These are phyloP conservation scores for Isabelozyma gotoi DNA, from an alignment of 805 yeast species.

Conservation along the genomic window DNA sequence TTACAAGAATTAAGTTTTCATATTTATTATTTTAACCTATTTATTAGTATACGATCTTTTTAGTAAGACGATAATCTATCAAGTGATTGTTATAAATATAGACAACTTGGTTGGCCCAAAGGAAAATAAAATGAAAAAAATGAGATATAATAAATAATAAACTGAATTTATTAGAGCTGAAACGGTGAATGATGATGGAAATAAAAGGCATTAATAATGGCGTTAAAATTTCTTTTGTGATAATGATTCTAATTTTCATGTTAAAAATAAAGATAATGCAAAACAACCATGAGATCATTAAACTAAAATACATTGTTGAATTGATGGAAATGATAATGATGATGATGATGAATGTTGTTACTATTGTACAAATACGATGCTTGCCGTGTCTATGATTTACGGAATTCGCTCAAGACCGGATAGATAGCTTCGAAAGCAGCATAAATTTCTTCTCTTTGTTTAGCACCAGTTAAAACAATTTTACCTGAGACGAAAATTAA, in stretches of 20 bases:
- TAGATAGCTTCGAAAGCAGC: conserved; percentile 98
- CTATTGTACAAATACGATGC: not conserved
- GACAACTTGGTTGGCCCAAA: too few species aligned
- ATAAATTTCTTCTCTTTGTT: conserved; percentile 97
- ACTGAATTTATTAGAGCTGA: not conserved
- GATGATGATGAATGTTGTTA: not conserved
- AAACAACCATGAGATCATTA: not conserved
- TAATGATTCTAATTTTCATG: not conserved
- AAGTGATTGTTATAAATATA: too few species aligned
- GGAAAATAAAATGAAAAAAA: not conserved
- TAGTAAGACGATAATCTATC: not conserved
- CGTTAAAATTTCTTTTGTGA: not conserved
- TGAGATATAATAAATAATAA: not conserved
- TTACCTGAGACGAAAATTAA: conserved; percentile 96
- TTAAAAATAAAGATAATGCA: not conserved
- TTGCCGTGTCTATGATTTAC: conserved; percentile 57
- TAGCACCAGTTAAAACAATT: conserved; percentile 97
- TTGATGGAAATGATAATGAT: too few species aligned
- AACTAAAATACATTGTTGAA: too few species aligned
- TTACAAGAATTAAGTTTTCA: not conserved
- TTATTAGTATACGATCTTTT: too few species aligned
- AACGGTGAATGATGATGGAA: not conserved
- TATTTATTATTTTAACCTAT: too few species aligned
- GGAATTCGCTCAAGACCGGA: conserved; percentile 96
- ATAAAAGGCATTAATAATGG: not conserved